Conservation (phyloP, 148 eudicot species). For the Drosera capensis region DNA sequence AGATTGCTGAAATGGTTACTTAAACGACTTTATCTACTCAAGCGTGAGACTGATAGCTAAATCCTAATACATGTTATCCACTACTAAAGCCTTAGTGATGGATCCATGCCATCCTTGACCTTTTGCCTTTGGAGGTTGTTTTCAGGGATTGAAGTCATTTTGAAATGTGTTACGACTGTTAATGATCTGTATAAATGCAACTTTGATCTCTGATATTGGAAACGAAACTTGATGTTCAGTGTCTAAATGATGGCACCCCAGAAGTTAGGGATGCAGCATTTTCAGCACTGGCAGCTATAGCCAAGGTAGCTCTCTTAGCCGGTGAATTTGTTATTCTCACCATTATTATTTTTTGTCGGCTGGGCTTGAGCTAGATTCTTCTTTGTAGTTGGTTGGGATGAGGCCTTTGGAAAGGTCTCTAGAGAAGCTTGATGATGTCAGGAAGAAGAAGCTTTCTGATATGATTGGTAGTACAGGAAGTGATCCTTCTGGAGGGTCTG, state of each 20-base stretch:
- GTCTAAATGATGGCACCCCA: slow-evolving; percentile 97
- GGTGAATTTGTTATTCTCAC: not conserved
- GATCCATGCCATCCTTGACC: too few species aligned
- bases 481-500: slow-evolving; percentile 29
- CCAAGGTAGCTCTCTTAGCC: slow-evolving; percentile 37
- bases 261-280: slow-evolving; percentile 99
- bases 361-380: not conserved
- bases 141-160: too few species aligned
- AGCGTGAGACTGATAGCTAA: too few species aligned
- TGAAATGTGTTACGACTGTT: too few species aligned
- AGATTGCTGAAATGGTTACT: too few species aligned
- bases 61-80: too few species aligned
- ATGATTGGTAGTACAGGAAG: slow-evolving; percentile 75
- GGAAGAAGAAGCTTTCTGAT: slow-evolving; percentile 84
- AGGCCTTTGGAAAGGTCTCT: slow-evolving; percentile 94
- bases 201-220: not conserved
- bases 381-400: slow-evolving; percentile 81
- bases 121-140: not conserved
- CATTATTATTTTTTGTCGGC: not conserved
- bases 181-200: too few species aligned
- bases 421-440: slow-evolving; percentile 94
- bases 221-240: slow-evolving; percentile 18
- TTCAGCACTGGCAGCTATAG: slow-evolving; percentile 85
- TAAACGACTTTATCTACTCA: too few species aligned
- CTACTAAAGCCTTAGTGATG: too few species aligned